Base-by-base conservation (phyloP, 805 yeast genomes). In the Saccharomycopsis fermentans region DNA sequence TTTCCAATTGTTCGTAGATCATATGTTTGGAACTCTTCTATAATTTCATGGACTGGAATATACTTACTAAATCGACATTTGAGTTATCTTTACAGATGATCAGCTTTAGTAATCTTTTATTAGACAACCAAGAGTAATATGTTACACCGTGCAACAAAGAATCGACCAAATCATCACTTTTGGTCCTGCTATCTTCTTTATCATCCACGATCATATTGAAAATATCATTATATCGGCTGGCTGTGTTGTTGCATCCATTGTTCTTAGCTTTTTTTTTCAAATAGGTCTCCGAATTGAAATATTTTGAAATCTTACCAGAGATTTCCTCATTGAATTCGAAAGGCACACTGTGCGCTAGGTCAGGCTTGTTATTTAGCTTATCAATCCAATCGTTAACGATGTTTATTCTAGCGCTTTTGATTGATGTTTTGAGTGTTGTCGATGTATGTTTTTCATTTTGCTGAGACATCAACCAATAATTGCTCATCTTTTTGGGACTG, bases 131-230 rank as follows among this genome's bases (percentile, higher is more conserved):
- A 12, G 70, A 65, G 14, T 72, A 56, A 74, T 80, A 78, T 0
- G 80, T 74, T 1, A 83, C 60, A 1, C 81, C 86, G 67, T 85
- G 88, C 16, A 84, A 69, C n/a, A 84, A 70, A 0, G 85, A 75
- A 66, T 85, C 91, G 8, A 83, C 79, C 58, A 84, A 70, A 66
- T 85, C 91, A 66, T 85, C 91, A 50, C 79, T 78, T 66, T 84
- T 84, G 21, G 67, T 68, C 3, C 57, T 27, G 16, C 36, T 24
- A 26, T 24, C 21, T 12, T 32, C 19, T 17, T 47, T 57, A 47
- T 40, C 27, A 26, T 19, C 54, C 8, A 55, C 29, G 12, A 54
- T 43, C 34, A 39, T 21, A 6, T 43, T 34, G 29, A 55, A 55
- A 40, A 55, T 40, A 29, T 43, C 50, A 24, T 43, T 43, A 12